Evolutionary conservation across 352 stramenopile genomes (phyloP).

Genomic region (Globisporangium alternatum): DNA sequence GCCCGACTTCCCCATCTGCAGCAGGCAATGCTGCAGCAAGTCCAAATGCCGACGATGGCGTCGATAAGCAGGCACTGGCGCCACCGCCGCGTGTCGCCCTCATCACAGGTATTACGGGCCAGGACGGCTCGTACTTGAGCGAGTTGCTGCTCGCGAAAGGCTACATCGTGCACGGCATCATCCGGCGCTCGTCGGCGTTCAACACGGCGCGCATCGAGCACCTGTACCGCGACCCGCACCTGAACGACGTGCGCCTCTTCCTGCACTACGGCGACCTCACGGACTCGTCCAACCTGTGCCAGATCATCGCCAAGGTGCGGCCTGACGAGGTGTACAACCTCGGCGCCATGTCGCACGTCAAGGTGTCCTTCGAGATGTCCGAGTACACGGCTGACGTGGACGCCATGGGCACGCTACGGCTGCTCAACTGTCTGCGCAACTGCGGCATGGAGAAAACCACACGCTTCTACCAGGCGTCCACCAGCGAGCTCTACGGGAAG

Average conservation of each 20-base stretch:
- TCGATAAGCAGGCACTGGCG: not conserved
- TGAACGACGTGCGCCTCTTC: conserved; percentile 93
- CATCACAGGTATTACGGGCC: conserved; percentile 98
- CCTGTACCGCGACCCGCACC: conserved; percentile 95
- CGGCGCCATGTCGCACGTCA: conserved; percentile 98
- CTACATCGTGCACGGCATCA: conserved; percentile 95
- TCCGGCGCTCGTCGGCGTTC: conserved; percentile 97
- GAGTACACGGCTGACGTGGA: conserved; percentile 99
- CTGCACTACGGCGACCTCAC: conserved; percentile 99
- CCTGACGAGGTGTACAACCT: conserved; percentile 99
- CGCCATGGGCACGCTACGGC: conserved; percentile 92
- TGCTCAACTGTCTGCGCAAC: conserved; percentile 97
- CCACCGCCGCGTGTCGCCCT: conserved; percentile 66
- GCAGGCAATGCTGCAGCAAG: not conserved
- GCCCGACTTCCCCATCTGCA: not conserved
- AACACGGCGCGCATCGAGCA: conserved; percentile 99
- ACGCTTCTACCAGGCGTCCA: conserved; percentile 97
- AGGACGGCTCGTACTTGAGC: conserved; percentile 98
- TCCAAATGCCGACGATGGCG: not conserved
- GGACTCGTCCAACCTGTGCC: conserved; percentile 96
- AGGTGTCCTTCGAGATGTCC: conserved; percentile 99
- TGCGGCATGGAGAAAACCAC: conserved; percentile 74
- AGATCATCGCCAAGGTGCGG: conserved; percentile 93
- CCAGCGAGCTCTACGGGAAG: conserved; percentile 98
- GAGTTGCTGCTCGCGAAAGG: conserved; percentile 97